Evolutionary conservation across 1,284 basidiomycete genomes (phyloP).

Genomic region (Pisolithus thermaeus): DNA sequence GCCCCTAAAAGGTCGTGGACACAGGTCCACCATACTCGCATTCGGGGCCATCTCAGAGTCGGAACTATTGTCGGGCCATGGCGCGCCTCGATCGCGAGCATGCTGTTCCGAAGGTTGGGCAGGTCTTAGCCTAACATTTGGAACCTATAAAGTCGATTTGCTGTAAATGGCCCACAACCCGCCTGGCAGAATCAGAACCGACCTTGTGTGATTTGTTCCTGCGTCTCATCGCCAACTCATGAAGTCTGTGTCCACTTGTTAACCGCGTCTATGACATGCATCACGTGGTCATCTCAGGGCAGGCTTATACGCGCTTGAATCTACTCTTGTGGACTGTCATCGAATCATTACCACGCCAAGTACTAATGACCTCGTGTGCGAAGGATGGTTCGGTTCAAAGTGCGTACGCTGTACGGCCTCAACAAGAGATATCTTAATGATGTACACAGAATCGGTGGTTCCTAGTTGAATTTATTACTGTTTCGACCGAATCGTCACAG

Average conservation of each 20-base stretch:
- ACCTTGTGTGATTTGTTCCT: slow-evolving; percentile 44
- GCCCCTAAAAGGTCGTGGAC: slow-evolving; percentile 61
- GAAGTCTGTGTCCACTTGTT: not conserved
- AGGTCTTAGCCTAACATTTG: slow-evolving; percentile 70
- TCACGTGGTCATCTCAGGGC: slow-evolving; percentile 25
- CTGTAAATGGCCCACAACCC: not conserved
- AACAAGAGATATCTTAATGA: not conserved
- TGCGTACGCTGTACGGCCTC: not conserved
- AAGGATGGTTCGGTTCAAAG: slow-evolving; percentile 26
- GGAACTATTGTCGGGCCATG: slow-evolving; percentile 17
- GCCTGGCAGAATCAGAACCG: not conserved
- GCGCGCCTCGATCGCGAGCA: slow-evolving; percentile 8
- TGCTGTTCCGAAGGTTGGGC: slow-evolving; percentile 33
- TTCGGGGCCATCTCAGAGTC: slow-evolving; percentile 29
- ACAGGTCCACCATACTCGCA: slow-evolving; percentile 40
- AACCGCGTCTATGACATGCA: not conserved
- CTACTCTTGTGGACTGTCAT: not conserved
- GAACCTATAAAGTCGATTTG: slow-evolving; percentile 43
- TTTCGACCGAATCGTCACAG: slow-evolving; percentile 3
- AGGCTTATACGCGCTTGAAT: slow-evolving; percentile 16
- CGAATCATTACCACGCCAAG: not conserved
- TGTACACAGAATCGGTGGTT: slow-evolving; percentile 66
- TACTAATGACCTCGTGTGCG: not conserved
- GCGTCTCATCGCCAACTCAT: slow-evolving; percentile 24
- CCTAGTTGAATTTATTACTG: slow-evolving; percentile 61